phyloP scores from a whole-genome alignment of 192 early-diverging fungal species.

The Radiomyces spectabilis region DNA sequence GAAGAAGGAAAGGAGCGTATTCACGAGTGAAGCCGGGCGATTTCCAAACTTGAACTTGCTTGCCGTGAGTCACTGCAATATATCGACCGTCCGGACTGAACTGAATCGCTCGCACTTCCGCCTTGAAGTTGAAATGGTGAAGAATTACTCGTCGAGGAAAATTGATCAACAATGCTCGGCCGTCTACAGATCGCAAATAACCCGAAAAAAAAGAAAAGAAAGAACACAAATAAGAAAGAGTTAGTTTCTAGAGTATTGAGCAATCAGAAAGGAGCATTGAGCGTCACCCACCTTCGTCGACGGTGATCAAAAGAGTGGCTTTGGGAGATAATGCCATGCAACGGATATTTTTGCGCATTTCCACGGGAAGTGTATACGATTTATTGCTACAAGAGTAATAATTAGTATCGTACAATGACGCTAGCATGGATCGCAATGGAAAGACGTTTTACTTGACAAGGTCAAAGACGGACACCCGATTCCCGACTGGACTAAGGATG shows the following conservation, averaged over 20 bases:
- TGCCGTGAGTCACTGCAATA: constrained; percentile 84
- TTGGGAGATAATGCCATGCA: constrained; percentile 87
- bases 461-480: constrained; percentile 93
- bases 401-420: not conserved
- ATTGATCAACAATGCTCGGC: constrained; percentile 82
- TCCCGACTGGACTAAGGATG: constrained; percentile 92
- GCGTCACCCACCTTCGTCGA: constrained; percentile 71
- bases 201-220: not conserved
- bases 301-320: constrained; percentile 77
- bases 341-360: constrained; percentile 87
- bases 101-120: constrained; percentile 67
- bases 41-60: constrained; percentile 83
- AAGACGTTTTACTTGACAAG: constrained; percentile 73
- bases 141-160: constrained; percentile 79
- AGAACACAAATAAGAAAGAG: not conserved
- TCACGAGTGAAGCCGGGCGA: constrained; percentile 88
- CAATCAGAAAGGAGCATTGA: too few relatives aligned
- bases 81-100: constrained; percentile 90
- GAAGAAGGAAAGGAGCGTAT: constrained; percentile 87
- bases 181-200: constrained; percentile 70
- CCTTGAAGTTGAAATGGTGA: constrained; percentile 85
- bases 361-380: constrained; percentile 86
- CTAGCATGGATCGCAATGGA: not conserved
- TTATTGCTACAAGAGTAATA: constrained; percentile 59
- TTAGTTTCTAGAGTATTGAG: too few relatives aligned